A percentile compares a stretch with the other conserved stretches of the same genome.
Conservation (phyloP, 1,139 yeast species). For the Candida tetrigidarum region DNA sequence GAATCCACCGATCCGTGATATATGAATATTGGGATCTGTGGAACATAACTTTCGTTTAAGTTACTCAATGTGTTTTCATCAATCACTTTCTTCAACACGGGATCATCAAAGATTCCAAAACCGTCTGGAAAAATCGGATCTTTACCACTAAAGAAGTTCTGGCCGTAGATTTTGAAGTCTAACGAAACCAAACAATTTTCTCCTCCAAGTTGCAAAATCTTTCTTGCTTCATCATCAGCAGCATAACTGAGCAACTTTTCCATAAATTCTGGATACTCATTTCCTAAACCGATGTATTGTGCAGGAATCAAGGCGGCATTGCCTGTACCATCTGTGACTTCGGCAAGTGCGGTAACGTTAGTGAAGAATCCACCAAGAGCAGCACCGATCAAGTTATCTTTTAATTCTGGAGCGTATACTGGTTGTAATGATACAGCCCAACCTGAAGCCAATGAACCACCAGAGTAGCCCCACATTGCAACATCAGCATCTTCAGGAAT, state of each 20-base stretch:
- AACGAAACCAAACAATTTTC: not conserved
- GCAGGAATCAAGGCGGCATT: slow-evolving; percentile 29
- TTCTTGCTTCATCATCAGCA: not conserved
- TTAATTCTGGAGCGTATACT: slow-evolving; percentile 37
- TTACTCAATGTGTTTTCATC: not conserved
- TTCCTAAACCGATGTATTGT: slow-evolving; percentile 29
- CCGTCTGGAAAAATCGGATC: not conserved
- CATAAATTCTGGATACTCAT: slow-evolving; percentile 28
- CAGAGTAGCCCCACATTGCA: slow-evolving; percentile 33
- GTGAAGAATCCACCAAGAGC: slow-evolving; percentile 40
- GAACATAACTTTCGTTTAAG: slow-evolving; percentile 18
- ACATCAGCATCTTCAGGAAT: slow-evolving; percentile 23
- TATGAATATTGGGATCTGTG: slow-evolving; percentile 37
- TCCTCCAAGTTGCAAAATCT: not conserved
- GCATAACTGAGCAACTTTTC: not conserved
- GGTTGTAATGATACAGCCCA: slow-evolving; percentile 38
- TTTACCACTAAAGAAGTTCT: not conserved
- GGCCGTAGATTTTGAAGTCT: not conserved
- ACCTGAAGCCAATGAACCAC: slow-evolving; percentile 31
- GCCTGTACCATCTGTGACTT: not conserved
- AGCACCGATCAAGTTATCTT: slow-evolving; percentile 29
- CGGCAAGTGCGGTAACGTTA: slow-evolving; percentile 28
- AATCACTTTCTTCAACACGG: not conserved
- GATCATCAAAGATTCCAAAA: not conserved
- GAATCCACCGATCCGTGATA: slow-evolving; percentile 36